Evolutionary conservation across 805 yeast species (phyloP).

Genomic region (Tetrapisispora taiwanensis): DNA sequence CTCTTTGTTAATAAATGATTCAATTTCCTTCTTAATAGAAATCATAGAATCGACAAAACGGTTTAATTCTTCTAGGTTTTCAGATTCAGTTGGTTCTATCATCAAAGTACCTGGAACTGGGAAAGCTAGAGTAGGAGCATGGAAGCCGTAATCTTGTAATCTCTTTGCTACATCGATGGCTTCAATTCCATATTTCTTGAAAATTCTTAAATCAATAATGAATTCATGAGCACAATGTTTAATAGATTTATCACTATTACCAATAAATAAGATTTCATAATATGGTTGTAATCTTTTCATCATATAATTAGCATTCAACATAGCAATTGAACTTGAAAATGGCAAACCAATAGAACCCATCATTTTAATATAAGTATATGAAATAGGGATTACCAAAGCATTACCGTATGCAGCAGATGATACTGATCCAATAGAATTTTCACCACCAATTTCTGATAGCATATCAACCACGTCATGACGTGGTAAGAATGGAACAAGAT

Average conservation of each 20-base stretch:
- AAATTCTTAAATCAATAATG: slow-evolving; percentile 80
- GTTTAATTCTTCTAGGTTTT: slow-evolving; percentile 77
- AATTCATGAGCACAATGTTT: slow-evolving; percentile 95
- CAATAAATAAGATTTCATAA: slow-evolving; percentile 67
- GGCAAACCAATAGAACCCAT: slow-evolving; percentile 82
- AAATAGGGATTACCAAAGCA: slow-evolving; percentile 84
- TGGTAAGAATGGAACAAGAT: slow-evolving; percentile 75
- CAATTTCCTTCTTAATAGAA: slow-evolving; percentile 73
- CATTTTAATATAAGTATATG: slow-evolving; percentile 91
- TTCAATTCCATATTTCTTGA: slow-evolving; percentile 70
- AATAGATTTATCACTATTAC: slow-evolving; percentile 28
- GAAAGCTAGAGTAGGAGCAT: slow-evolving; percentile 98
- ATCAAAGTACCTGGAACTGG: slow-evolving; percentile 95
- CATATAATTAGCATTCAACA: slow-evolving; percentile 95
- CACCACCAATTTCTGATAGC: slow-evolving; percentile 33
- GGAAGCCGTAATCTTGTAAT: slow-evolving; percentile 96
- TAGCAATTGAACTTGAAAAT: slow-evolving; percentile 79
- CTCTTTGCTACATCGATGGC: slow-evolving; percentile 96
- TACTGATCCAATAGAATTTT: slow-evolving; percentile 60
- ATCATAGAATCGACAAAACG: slow-evolving; percentile 84
- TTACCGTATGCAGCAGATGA: slow-evolving; percentile 94
- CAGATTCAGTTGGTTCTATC: slow-evolving; percentile 98
- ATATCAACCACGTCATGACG: slow-evolving; percentile 53
- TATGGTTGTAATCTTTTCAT: slow-evolving; percentile 61
- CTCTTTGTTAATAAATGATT: slow-evolving; percentile 54